Percentiles rank a stretch among this genome's conserved stretches.
phyloP scores from a whole-genome alignment of 208 protist species.

The Borovskyia barvae region DNA sequence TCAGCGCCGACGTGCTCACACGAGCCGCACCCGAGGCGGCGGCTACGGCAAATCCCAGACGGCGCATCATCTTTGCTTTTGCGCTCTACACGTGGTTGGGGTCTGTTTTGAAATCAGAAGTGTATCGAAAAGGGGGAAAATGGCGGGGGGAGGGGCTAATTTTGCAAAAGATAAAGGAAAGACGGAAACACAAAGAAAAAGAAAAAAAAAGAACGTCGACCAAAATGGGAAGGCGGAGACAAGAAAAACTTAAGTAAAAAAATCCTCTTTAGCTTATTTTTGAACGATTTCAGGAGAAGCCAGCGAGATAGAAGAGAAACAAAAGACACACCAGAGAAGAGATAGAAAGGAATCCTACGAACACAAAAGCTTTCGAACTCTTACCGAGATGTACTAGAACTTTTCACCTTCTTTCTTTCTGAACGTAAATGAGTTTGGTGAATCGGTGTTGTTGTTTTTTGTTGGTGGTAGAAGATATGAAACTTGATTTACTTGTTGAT shows the following conservation, averaged over 20 bases:
- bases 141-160: too few relatives aligned
- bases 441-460: too few relatives aligned
- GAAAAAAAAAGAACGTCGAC: neutral
- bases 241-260: constrained; percentile 1
- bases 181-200: neutral
- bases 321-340: neutral
- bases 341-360: neutral
- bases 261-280: neutral
- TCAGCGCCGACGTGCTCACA: constrained; percentile 10
- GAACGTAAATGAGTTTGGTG: too few relatives aligned
- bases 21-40: constrained; percentile 13
- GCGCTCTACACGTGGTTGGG: neutral
- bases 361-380: too few relatives aligned
- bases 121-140: neutral
- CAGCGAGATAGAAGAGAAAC: neutral
- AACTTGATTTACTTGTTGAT: too few relatives aligned
- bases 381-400: too few relatives aligned
- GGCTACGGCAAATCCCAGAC: constrained; percentile 21
- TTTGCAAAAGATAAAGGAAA: constrained; percentile 1
- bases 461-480: too few relatives aligned
- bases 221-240: constrained; percentile 7
- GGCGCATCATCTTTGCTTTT: constrained; percentile 31
- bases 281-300: neutral
- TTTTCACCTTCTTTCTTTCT: too few relatives aligned
- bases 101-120: neutral